Percentiles rank a stretch among this genome's conserved stretches.
These are phyloP conservation scores for Delonix regia DNA, from an alignment of 306 rosid genomes.

Conservation along the genomic window DNA sequence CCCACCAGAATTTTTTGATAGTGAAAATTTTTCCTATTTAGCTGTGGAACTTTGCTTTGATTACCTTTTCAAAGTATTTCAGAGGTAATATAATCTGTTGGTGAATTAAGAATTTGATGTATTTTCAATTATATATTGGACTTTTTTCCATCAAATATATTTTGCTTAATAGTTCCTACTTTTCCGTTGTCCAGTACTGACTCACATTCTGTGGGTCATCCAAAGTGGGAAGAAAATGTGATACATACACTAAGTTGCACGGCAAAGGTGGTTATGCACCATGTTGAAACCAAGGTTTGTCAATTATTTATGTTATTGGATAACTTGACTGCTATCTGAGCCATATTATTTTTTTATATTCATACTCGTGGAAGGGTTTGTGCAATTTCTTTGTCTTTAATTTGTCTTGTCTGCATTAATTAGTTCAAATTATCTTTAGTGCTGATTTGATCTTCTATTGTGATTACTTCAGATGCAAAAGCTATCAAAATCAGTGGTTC, in stretches of 20 bases:
- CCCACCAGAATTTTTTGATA: constrained; percentile 63
- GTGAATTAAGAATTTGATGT: constrained; percentile 7
- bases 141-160: constrained; percentile 5
- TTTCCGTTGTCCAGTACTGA: constrained; percentile 55
- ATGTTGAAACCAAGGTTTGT: constrained; percentile 70
- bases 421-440: constrained; percentile 24
- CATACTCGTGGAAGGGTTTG: constrained; percentile 19
- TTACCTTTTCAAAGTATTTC: constrained; percentile 60
- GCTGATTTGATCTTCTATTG: constrained; percentile 35
- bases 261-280: constrained; percentile 64
- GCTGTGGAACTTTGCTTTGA: constrained; percentile 75
- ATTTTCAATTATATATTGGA: constrained; percentile 27
- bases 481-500: constrained; percentile 64
- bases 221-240: constrained; percentile 54
- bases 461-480: constrained; percentile 55
- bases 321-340: constrained; percentile 21
- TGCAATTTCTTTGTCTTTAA: constrained; percentile 21
- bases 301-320: constrained; percentile 31
- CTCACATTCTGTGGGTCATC: constrained; percentile 43
- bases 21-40: constrained; percentile 63
- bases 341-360: constrained; percentile 10
- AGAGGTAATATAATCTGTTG: constrained; percentile 51
- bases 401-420: not conserved
- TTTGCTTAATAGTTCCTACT: constrained; percentile 35
- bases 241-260: constrained; percentile 60